Evolutionary conservation across 2,329 filamentous ascomycete species (phyloP).

Genomic region (Xylariaceae sp.): DNA sequence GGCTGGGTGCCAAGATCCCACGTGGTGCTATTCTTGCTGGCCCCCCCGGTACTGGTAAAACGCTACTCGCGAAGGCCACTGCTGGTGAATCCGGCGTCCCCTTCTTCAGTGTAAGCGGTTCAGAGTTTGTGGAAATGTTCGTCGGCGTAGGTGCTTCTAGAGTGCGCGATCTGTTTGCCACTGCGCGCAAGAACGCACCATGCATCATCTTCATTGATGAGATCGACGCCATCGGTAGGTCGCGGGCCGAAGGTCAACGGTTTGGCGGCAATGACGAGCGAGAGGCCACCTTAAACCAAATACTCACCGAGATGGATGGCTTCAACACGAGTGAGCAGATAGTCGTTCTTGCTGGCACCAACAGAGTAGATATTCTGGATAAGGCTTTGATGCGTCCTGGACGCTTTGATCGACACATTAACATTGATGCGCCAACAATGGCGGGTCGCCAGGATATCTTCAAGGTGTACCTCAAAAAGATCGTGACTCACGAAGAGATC

Average conservation of each 20-base stretch:
- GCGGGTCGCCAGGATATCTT: conserved; percentile 96
- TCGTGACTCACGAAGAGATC: conserved; percentile 88
- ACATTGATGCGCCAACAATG: conserved; percentile 95
- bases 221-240: conserved; percentile 96
- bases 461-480: conserved; percentile 90
- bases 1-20: conserved; percentile 95
- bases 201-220: conserved; percentile 99
- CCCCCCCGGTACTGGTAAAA: conserved; percentile 99
- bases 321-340: conserved; percentile 98
- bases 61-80: conserved; percentile 93
- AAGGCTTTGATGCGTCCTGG: conserved; percentile 96
- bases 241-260: conserved; percentile 76
- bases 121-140: conserved; percentile 99
- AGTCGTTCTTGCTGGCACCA: conserved; percentile 95
- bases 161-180: conserved; percentile 92
- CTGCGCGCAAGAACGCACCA: conserved; percentile 91
- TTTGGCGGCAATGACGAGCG: conserved; percentile 96
- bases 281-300: conserved; percentile 96
- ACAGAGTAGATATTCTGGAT: conserved; percentile 92
- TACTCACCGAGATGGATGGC: conserved; percentile 98
- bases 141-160: conserved; percentile 96
- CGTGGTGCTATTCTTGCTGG: conserved; percentile 95
- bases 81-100: conserved; percentile 96
- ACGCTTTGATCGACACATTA: conserved; percentile 95
- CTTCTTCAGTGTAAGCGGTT: conserved; percentile 98